Evolutionary conservation across 2,329 filamentous ascomycete genomes (phyloP), one percentile per base, ranked within the genome.

Genomic region (Ciborinia camelliae): DNA sequence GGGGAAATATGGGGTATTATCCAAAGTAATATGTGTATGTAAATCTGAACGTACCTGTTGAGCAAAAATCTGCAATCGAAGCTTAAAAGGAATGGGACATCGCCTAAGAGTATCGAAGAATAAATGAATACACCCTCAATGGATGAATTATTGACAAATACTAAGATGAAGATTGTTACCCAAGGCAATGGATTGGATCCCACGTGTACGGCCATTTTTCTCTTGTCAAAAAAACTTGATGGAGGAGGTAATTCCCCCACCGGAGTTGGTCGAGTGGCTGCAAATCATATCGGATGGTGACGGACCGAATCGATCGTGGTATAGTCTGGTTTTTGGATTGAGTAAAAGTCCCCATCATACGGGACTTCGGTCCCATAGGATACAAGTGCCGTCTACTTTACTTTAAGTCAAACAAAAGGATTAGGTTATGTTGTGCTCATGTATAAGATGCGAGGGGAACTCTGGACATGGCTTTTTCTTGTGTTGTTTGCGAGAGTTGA

Each of bases 241-340:
- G 30, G n/a, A 35, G 14, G 41, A n/a, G 41, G 12, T 18, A 47
- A 35, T 26, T 18, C 7, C 35, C 41, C n/a, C 41, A 35, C 14
- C 12, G n/a, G n/a, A 9, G 2, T 26, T 58, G 55, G 30, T 35
- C 18, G 9, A n/a, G 23, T 39, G 58, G 32, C 30, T 28, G 45
- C n/a, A 51, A 39, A 61, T 30, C 45, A 50, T 20, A 28, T 18
- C 32, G 32, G 45, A 51, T n/a, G 47, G 23, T 50, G 45, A 28
- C 58, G 58, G 58, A 61, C 58, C 58, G 58, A 51, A 30, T 45
- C 58, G 58, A 52, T 32, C 58, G 58, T 51, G n/a, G 55, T 28
- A 47, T 47, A 9, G 14, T 47, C 41, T 35, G 15, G 14, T 35
- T 58, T 47, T 26, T 35, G 20, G 15, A 35, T 26, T 35, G 54